Percentiles rank a stretch among this genome's conserved stretches.
These are phyloP conservation scores for Wickerhamiella brachini DNA, from an alignment of 805 yeast genomes.

Conservation along the genomic window DNA sequence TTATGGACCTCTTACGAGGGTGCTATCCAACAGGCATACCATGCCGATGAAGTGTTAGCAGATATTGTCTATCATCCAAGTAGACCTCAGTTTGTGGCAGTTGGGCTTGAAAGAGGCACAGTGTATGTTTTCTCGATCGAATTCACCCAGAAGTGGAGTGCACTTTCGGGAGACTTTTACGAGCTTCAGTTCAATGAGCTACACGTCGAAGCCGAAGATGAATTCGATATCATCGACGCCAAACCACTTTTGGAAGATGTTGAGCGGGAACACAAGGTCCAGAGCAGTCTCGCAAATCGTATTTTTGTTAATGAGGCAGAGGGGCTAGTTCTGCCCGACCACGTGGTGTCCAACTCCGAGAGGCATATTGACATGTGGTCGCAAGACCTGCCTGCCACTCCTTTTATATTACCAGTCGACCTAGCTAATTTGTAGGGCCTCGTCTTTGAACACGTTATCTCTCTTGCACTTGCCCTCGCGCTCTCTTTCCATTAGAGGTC, in stretches of 20 bases:
- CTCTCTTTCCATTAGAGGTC: not conserved
- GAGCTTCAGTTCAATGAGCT: slow-evolving; percentile 87
- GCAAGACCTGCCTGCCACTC: not conserved
- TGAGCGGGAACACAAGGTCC: not conserved
- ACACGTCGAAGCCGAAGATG: slow-evolving; percentile 80
- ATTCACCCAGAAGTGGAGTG: slow-evolving; percentile 90
- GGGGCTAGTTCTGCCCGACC: not conserved
- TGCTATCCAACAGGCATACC: slow-evolving; percentile 73
- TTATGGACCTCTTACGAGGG: slow-evolving; percentile 89
- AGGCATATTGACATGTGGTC: not conserved
- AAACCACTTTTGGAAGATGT: not conserved
- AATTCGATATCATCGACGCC: slow-evolving; percentile 49
- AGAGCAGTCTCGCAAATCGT: not conserved
- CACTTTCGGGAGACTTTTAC: slow-evolving; percentile 90
- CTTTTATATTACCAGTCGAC: not conserved
- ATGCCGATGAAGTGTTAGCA: slow-evolving; percentile 77
- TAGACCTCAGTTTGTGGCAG: slow-evolving; percentile 61
- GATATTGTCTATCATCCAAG: slow-evolving; percentile 79
- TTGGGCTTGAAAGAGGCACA: slow-evolving; percentile 73
- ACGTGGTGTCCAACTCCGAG: not conserved
- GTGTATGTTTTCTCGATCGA: slow-evolving; percentile 71
- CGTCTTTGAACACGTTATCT: not conserved
- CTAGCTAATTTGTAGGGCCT: not conserved
- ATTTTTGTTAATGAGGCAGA: not conserved
- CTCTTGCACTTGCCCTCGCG: not conserved